Percentiles rank a stretch among this genome's conserved stretches.
phyloP scores from a whole-genome alignment of 176 grass and related monocot species.

The Alopecurus myosuroides region DNA sequence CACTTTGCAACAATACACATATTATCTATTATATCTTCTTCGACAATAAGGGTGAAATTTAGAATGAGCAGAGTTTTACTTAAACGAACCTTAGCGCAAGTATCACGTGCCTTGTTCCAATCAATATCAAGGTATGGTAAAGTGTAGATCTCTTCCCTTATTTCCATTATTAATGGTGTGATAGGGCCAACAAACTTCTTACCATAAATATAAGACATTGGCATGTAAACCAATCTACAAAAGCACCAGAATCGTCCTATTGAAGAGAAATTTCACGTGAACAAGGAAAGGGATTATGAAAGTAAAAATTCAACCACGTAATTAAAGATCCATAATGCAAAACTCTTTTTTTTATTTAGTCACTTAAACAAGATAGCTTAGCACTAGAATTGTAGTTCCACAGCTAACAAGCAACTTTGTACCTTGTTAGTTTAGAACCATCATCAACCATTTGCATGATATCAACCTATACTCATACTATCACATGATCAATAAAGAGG shows the following conservation, averaged over 20 bases:
- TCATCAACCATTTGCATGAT: background rate
- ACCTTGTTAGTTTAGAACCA: background rate
- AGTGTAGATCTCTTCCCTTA: slow-evolving; percentile 54
- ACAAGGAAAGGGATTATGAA: background rate
- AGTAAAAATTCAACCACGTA: background rate
- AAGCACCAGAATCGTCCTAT: slow-evolving; percentile 61
- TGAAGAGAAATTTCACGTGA: background rate
- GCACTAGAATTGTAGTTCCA: background rate
- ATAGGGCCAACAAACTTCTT: slow-evolving; percentile 62
- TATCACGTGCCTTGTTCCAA: slow-evolving; percentile 53
- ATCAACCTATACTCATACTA: background rate
- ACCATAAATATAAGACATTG: slow-evolving; percentile 71
- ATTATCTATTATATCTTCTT: background rate
- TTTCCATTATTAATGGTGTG: slow-evolving; percentile 42
- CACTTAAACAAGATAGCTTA: background rate
- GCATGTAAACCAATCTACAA: slow-evolving; percentile 52
- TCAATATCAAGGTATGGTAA: slow-evolving; percentile 41
- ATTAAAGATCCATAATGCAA: background rate
- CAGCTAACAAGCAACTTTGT: background rate
- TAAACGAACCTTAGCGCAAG: slow-evolving; percentile 62
- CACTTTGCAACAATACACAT: background rate
- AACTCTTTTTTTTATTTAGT: background rate
- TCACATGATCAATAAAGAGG: background rate
- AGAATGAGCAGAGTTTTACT: background rate
- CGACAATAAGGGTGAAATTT: background rate